phyloP scores from a whole-genome alignment of 1,284 basidiomycete species.

The Cutaneotrichosporon arboriforme region DNA sequence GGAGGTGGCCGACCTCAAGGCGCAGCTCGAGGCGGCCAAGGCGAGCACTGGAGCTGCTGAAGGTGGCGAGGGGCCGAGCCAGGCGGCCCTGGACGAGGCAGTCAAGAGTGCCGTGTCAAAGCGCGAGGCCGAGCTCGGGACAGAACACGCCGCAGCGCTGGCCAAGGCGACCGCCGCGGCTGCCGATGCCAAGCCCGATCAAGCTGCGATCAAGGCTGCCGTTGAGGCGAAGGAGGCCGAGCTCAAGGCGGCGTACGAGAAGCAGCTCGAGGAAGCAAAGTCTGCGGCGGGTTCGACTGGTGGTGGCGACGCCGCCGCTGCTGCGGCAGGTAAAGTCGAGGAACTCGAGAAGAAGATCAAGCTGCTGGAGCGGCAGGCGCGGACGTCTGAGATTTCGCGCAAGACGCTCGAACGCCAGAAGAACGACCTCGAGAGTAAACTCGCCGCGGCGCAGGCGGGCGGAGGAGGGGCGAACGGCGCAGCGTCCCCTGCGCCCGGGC shows the following conservation, averaged over 20 bases:
- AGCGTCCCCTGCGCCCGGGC: neutral
- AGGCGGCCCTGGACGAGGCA: constrained; percentile 32
- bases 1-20: constrained; percentile 27
- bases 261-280: constrained; percentile 14
- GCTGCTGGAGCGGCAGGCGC: constrained; percentile 31
- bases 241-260: constrained; percentile 23
- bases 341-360: constrained; percentile 37
- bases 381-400: constrained; percentile 38
- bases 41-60: constrained; percentile 5
- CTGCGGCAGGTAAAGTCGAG: constrained; percentile 25
- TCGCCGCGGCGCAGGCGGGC: constrained; percentile 11
- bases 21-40: constrained; percentile 14
- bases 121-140: constrained; percentile 35
- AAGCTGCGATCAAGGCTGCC: constrained; percentile 17
- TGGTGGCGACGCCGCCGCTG: neutral
- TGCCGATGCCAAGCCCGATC: constrained; percentile 5
- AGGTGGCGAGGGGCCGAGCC: constrained; percentile 3
- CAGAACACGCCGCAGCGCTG: constrained; percentile 24
- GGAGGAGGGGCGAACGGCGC: constrained; percentile 4
- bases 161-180: constrained; percentile 9
- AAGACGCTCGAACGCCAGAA: constrained; percentile 35
- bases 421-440: constrained; percentile 28
- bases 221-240: constrained; percentile 26
- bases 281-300: neutral
- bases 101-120: constrained; percentile 40